Percentiles rank a stretch among this genome's conserved stretches.
Evolutionary conservation across 2,329 filamentous ascomycete genomes (phyloP).

Genomic region (Neocucurbitaria cava): DNA sequence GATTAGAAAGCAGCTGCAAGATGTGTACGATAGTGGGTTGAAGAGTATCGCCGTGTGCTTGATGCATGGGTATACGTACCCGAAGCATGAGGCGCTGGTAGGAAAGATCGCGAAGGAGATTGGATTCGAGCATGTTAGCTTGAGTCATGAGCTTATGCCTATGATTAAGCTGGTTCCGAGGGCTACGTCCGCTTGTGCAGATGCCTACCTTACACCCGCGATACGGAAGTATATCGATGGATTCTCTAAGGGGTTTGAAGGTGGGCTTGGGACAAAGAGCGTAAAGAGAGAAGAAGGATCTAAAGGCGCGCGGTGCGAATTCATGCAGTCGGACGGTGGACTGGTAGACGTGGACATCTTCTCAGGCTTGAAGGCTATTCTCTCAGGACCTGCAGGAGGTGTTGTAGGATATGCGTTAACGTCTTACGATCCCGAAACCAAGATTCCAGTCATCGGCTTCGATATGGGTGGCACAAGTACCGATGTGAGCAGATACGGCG

Average conservation of each 20-base stretch:
- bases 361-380: conserved; percentile 81
- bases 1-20: conserved; percentile 68
- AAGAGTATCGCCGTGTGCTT: conserved; percentile 86
- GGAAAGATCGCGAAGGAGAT: conserved; percentile 79
- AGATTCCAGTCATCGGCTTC: conserved; percentile 88
- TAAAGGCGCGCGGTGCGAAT: conserved; percentile 83
- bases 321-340: conserved; percentile 89
- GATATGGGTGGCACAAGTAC: conserved; percentile 96
- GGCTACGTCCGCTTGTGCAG: conserved; percentile 78
- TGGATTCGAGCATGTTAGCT: conserved; percentile 82
- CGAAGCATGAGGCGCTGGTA: conserved; percentile 80
- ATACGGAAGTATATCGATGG: conserved; percentile 80
- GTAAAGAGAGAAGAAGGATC: conserved; percentile 70
- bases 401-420: conserved; percentile 93
- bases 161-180: conserved; percentile 84
- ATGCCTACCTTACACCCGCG: conserved; percentile 80
- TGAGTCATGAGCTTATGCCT: conserved; percentile 82
- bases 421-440: conserved; percentile 83
- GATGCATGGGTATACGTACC: conserved; percentile 93
- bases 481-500: conserved; percentile 86
- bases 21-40: conserved; percentile 73
- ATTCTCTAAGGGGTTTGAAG: conserved; percentile 81
- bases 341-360: conserved; percentile 78
- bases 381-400: conserved; percentile 90
- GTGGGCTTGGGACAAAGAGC: conserved; percentile 77